These are phyloP conservation scores for Aspergillus baeticus DNA, from an alignment of 495 filamentous ascomycete genomes.

Conservation along the genomic window DNA sequence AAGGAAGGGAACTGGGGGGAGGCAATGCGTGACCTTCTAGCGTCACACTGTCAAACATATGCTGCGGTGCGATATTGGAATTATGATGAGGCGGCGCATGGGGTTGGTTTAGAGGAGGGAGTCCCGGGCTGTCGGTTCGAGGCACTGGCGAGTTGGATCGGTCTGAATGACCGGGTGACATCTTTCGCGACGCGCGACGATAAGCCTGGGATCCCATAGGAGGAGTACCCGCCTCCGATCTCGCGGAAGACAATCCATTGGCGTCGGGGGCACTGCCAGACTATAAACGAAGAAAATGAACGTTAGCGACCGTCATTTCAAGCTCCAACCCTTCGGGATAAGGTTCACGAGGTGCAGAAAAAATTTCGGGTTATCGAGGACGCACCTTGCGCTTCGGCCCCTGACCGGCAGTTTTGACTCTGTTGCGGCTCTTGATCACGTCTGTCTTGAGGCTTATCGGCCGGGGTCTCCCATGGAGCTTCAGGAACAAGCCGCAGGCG, in stretches of 20 bases:
- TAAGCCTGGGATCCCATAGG: conserved; percentile 50
- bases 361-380: conserved; percentile 25
- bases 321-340: neutral
- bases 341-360: conserved; percentile 18
- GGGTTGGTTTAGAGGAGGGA: conserved; percentile 52
- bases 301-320: conserved; percentile 32
- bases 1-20: conserved; percentile 53
- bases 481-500: conserved; percentile 95
- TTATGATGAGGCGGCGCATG: conserved; percentile 46
- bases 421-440: conserved; percentile 98
- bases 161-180: conserved; percentile 70
- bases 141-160: conserved; percentile 84
- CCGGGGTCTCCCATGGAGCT: conserved; percentile 88
- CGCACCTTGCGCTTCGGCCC: conserved; percentile 86
- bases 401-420: conserved; percentile 88
- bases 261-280: conserved; percentile 51
- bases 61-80: conserved; percentile 73
- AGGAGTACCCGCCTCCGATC: conserved; percentile 57
- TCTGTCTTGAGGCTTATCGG: conserved; percentile 98
- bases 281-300: conserved; percentile 24
- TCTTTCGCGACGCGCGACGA: conserved; percentile 70
- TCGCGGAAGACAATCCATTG: conserved; percentile 56
- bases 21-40: conserved; percentile 64
- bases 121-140: conserved; percentile 77
- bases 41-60: conserved; percentile 73